These are phyloP conservation scores for Xylaria sp. DNA, from an alignment of 495 filamentous ascomycete species.

Conservation along the genomic window DNA sequence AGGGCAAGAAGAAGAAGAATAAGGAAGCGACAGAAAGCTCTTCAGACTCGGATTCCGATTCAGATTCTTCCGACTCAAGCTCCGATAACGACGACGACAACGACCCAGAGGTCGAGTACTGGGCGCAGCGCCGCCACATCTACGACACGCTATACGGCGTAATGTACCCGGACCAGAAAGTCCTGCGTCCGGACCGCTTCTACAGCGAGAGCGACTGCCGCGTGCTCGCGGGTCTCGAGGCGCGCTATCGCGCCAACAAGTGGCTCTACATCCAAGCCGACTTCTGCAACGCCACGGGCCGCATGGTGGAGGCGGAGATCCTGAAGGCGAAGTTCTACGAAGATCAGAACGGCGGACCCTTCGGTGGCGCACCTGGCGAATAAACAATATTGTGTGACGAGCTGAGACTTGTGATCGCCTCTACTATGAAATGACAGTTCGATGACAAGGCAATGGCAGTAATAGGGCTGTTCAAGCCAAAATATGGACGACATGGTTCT, in stretches of 20 bases:
- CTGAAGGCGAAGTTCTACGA: constrained; percentile 43
- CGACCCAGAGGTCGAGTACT: constrained; percentile 1
- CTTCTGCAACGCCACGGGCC: constrained; percentile 47
- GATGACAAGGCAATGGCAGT: not conserved
- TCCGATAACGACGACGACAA: not conserved
- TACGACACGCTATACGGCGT: constrained; percentile 13
- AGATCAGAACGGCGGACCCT: not conserved
- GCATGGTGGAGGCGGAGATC: constrained; percentile 39
- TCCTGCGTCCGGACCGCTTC: constrained; percentile 33
- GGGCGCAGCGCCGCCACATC: constrained; percentile 17
- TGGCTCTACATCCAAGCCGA: constrained; percentile 43
- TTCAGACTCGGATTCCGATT: not conserved
- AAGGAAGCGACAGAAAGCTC: not conserved
- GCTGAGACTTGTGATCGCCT: not conserved
- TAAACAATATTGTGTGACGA: not conserved
- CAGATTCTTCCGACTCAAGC: not conserved
- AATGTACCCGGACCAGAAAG: constrained; percentile 22
- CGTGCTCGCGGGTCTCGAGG: constrained; percentile 40
- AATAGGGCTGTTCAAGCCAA: not conserved
- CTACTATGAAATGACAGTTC: not conserved
- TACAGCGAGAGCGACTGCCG: constrained; percentile 41
- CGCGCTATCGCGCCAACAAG: constrained; percentile 34
- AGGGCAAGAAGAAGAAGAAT: not conserved
- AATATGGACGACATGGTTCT: not conserved
- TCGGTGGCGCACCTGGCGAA: not conserved